Evolutionary conservation across 306 rosid genomes (phyloP).

Genomic region (Ormosia emarginata): DNA sequence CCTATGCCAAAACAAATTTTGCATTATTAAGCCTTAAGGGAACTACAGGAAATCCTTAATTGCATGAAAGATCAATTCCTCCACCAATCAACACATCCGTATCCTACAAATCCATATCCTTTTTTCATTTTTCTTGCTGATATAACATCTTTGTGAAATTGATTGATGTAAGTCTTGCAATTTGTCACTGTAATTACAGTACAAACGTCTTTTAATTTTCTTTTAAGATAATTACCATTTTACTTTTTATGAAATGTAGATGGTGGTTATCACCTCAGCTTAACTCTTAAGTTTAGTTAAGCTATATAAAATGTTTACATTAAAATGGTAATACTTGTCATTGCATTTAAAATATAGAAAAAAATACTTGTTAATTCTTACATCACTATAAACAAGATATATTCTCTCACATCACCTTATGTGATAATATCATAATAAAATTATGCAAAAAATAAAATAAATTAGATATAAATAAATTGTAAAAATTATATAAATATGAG

Average conservation of each 20-base stretch:
- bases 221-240: not conserved
- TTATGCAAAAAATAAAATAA: too few relatives aligned
- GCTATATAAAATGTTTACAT: too few relatives aligned
- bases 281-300: too few relatives aligned
- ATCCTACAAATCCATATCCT: not conserved
- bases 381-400: too few relatives aligned
- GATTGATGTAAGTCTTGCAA: conserved; percentile 7
- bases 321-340: too few relatives aligned
- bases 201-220: not conserved
- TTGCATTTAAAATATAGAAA: too few relatives aligned
- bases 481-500: too few relatives aligned
- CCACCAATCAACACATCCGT: conserved; percentile 9
- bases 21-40: conserved; percentile 25
- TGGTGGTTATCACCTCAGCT: not conserved
- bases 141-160: not conserved
- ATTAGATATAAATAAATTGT: too few relatives aligned
- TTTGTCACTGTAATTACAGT: not conserved
- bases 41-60: not conserved
- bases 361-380: too few relatives aligned
- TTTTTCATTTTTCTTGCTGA: not conserved
- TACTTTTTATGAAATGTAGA: not conserved
- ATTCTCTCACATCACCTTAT: too few relatives aligned
- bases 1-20: conserved; percentile 17
- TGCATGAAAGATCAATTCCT: conserved; percentile 20
- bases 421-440: too few relatives aligned